These are phyloP conservation scores for Boletus patriciae DNA, from an alignment of 768 basidiomycete species.

Conservation along the genomic window DNA sequence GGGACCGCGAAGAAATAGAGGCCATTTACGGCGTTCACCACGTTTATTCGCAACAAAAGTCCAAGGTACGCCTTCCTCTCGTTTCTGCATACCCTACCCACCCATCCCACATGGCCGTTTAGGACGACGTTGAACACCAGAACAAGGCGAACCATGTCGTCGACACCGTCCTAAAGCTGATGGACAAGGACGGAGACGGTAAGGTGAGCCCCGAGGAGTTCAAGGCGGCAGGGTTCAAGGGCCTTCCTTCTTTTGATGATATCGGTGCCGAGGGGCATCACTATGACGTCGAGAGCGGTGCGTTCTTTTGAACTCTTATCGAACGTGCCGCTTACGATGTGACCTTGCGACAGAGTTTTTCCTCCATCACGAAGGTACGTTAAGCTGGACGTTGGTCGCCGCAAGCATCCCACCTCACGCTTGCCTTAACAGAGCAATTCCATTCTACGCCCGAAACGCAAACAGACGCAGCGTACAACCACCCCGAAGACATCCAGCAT, in stretches of 20 bases:
- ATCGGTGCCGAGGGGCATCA: conserved; percentile 92
- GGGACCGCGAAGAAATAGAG: conserved; percentile 88
- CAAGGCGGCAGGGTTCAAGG: conserved; percentile 65
- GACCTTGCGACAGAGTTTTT: conserved; percentile 69
- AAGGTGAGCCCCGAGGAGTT: conserved; percentile 70
- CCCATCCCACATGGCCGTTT: neutral
- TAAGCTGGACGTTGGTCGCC: no score
- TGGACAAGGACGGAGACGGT: conserved; percentile 80
- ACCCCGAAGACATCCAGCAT: conserved; percentile 92
- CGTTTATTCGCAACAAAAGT: conserved; percentile 80
- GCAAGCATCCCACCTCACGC: neutral
- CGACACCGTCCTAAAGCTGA: conserved; percentile 57
- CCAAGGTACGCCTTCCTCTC: conserved; percentile 45
- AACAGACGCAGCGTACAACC: conserved; percentile 90
- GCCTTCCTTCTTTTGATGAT: conserved; percentile 78
- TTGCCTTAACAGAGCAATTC: conserved; percentile 67
- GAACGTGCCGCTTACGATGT: neutral
- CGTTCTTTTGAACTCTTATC: conserved; percentile 25
- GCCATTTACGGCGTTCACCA: conserved; percentile 97
- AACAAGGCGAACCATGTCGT: conserved; percentile 81
- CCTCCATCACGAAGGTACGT: conserved; percentile 91
- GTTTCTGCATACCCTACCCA: neutral
- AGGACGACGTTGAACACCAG: conserved; percentile 79
- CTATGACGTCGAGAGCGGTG: conserved; percentile 88
- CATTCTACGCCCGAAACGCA: conserved; percentile 98